Evolutionary conservation across 208 protist species (phyloP).

Genomic region (Willaertia magna): DNA sequence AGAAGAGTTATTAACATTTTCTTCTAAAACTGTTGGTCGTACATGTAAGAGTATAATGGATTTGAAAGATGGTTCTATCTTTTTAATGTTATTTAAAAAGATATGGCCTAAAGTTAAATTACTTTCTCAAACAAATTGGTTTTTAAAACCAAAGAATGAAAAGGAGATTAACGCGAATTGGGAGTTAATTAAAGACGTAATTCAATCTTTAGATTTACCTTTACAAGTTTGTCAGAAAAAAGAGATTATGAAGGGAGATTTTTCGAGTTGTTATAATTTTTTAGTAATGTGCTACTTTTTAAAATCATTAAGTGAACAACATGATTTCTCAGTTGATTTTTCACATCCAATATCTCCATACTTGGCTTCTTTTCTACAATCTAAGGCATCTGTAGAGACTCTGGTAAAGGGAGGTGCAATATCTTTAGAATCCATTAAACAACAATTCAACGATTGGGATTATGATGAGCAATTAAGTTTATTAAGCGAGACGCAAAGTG

Average conservation of each 20-base stretch:
- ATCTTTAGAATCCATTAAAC: not conserved
- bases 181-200: constrained; percentile 33
- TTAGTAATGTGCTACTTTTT: constrained; percentile 58
- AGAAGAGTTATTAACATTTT: too few species aligned
- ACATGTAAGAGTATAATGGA: too few species aligned
- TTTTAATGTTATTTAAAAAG: too few species aligned
- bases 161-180: constrained; percentile 38
- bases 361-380: constrained; percentile 49
- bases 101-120: too few species aligned
- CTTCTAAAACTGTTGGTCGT: too few species aligned
- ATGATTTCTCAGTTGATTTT: constrained; percentile 47
- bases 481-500: too few species aligned
- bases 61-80: too few species aligned
- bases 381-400: constrained; percentile 32
- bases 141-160: not conserved
- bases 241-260: constrained; percentile 36
- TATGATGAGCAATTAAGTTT: not conserved
- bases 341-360: constrained; percentile 41
- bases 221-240: constrained; percentile 33
- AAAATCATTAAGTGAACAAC: constrained; percentile 21
- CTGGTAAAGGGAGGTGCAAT: constrained; percentile 24
- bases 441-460: not conserved
- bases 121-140: too few species aligned
- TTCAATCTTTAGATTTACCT: constrained; percentile 36
- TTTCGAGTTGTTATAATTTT: constrained; percentile 47